Base-by-base conservation (phyloP, 164 flowering plant genomes). In the Sedum album region DNA sequence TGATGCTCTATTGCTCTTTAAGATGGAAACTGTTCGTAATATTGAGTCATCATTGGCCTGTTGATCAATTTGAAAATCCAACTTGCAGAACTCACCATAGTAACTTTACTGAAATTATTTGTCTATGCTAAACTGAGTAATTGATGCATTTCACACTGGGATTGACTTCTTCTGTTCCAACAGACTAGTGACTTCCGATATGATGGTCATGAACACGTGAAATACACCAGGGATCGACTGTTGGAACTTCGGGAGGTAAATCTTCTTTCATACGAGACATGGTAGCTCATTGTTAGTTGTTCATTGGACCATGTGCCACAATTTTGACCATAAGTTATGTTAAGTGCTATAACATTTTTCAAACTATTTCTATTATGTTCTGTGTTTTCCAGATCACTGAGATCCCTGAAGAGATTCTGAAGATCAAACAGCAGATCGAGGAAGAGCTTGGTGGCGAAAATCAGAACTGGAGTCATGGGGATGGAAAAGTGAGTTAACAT, bases 371-470 rank as follows among this genome's bases (percentile, higher is more conserved):
- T 30, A 62, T 35, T 35, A n/a, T n/a, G n/a, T 60, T 60, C 26
- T 11, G 46, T 30, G 10, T 66, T 28, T 68, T 39, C 6, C 68
- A 90, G 98, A 80, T 66, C 75, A 83, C 28, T 71, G 80, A 57
- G 31, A 71, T 82, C 70, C 79, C 86, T 35, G 93, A 91, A 64
- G 90, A 81, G n/a, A 85, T 93, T 69, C 69, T 93, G 74, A 91
- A 81, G 70, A 73, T 86, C 66, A 91, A 85, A 75, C 86, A 74
- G 76, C 94, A 93, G 76, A 72, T 91, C 76, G 90, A 88, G 18
- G 70, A 83, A 70, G 97, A 93, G 67, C 30, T 90, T 60, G 82
- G 80, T 72, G 94, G 96, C 39, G 88, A 87, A 70, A 92, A 91
- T 42, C 90, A 84, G 66, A 83, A 33, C 72, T 91, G 97, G 98